Percentiles rank a stretch among this genome's conserved stretches.
phyloP scores from a whole-genome alignment of 352 stramenopile genomes.

The Phytophthora pseudosyringae region DNA sequence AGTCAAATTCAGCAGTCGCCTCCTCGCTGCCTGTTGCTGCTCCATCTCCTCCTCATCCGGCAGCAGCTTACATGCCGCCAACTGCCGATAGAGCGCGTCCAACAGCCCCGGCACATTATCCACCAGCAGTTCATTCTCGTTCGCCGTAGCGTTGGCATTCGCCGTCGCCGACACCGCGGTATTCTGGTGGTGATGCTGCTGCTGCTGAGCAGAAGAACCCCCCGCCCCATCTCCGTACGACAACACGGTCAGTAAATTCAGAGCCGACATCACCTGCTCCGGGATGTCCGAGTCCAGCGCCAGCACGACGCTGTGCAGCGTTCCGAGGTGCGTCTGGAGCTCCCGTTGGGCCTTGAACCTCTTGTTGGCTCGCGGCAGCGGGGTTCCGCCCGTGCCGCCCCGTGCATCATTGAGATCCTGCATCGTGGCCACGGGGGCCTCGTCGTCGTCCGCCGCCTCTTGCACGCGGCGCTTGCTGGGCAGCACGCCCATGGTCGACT shows the following conservation, averaged over 20 bases:
- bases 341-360: slow-evolving; percentile 67
- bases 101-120: slow-evolving; percentile 75
- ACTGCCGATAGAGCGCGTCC: slow-evolving; percentile 77
- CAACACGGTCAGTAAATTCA: slow-evolving; percentile 79
- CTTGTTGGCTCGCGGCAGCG: slow-evolving; percentile 67
- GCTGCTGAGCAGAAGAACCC: neutral
- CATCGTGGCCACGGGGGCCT: slow-evolving; percentile 60
- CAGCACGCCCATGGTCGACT: slow-evolving; percentile 26
- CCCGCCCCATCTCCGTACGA: slow-evolving; percentile 50
- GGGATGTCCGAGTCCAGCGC: slow-evolving; percentile 71
- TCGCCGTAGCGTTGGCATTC: slow-evolving; percentile 37
- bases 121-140: slow-evolving; percentile 67
- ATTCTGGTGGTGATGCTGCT: slow-evolving; percentile 40
- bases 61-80: slow-evolving; percentile 60
- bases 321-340: slow-evolving; percentile 52
- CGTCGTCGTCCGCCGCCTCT: slow-evolving; percentile 17
- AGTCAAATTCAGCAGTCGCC: slow-evolving; percentile 55
- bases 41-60: slow-evolving; percentile 35
- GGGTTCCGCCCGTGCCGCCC: slow-evolving; percentile 60
- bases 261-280: slow-evolving; percentile 56
- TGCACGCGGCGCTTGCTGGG: slow-evolving; percentile 39
- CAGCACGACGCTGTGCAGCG: slow-evolving; percentile 73
- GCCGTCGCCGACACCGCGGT: slow-evolving; percentile 2
- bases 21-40: slow-evolving; percentile 22
- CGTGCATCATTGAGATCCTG: slow-evolving; percentile 73